These are phyloP conservation scores for Fusarium nanum DNA, from an alignment of 2,329 filamentous ascomycete genomes.

Conservation along the genomic window DNA sequence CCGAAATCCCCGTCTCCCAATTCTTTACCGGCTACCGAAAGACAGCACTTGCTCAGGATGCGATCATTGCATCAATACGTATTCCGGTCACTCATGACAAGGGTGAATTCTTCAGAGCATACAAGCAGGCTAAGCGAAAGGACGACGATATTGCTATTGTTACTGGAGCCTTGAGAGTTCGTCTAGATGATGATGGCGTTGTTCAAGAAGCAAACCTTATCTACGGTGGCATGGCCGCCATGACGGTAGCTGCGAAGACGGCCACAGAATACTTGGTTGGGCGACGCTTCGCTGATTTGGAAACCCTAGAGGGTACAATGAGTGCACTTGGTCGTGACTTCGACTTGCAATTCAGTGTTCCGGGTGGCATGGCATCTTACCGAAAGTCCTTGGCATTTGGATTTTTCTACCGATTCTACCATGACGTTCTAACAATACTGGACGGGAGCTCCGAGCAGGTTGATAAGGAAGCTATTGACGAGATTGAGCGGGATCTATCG, in stretches of 20 bases:
- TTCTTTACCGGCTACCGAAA: slow-evolving; percentile 94
- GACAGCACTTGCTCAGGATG: slow-evolving; percentile 83
- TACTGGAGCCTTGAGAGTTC: slow-evolving; percentile 83
- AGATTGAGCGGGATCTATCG: slow-evolving; percentile 88
- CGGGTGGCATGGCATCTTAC: slow-evolving; percentile 97
- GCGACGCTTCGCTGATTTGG: slow-evolving; percentile 81
- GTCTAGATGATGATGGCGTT: slow-evolving; percentile 73
- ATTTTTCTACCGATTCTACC: slow-evolving; percentile 98
- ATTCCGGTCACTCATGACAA: slow-evolving; percentile 81
- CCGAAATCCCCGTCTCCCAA: slow-evolving; percentile 87
- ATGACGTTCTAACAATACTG: slow-evolving; percentile 80
- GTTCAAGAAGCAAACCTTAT: slow-evolving; percentile 83
- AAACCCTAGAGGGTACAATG: slow-evolving; percentile 91
- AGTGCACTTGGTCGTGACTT: slow-evolving; percentile 90
- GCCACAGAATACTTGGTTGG: slow-evolving; percentile 80
- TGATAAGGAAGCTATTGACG: slow-evolving; percentile 81
- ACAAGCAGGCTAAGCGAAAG: slow-evolving; percentile 97
- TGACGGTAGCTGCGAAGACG: slow-evolving; percentile 86
- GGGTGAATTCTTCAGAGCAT: slow-evolving; percentile 87
- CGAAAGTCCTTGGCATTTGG: slow-evolving; percentile 88
- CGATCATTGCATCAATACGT: slow-evolving; percentile 86
- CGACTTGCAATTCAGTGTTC: slow-evolving; percentile 87
- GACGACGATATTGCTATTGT: slow-evolving; percentile 99
- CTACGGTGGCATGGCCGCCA: slow-evolving; percentile 95
- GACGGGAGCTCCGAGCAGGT: slow-evolving; percentile 58